Evolutionary conservation across 371 early-diverging fungal species (phyloP), one percentile per base, ranked within the genome.

Genomic region (Quaeritorhiza haematococci): DNA sequence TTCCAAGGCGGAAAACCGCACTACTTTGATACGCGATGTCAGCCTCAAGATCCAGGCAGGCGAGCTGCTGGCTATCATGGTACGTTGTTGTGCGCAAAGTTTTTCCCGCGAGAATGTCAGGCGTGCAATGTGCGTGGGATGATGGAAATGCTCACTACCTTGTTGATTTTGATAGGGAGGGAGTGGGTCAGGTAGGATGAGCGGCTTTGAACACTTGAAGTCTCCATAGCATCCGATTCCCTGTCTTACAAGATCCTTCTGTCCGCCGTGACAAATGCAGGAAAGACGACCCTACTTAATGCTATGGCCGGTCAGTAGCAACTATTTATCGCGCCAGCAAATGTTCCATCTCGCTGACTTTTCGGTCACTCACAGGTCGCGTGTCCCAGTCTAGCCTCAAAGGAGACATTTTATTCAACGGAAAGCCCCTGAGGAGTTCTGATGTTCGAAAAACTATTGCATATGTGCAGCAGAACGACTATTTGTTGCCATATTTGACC

Each of bases 401-500:
- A 3, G 68, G 68, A 1, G 13, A 47, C 33, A 61, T 68, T 23
- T 24, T 27, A 6, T 63, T 61, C 57, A 62, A 69, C 48, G 57
- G 56, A 5, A 43, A 47, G 33, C 21, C 45, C 38, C 58, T 59
- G 2, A 32, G 15, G 15, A 19, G 45, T 17, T 69, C 30, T 53
- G 24, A 49, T 29, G 6, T n/a, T 21, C 55, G 47, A 38, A 69
- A 69, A 1, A 32, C 48, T 13, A 65, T 72, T 3, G 73, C 64
- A 3, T 74, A 71, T 46, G 71, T 74, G 15, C 67, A 69, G 55
- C 74, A 74, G 51, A 57, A 64, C 35, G 73, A 74, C 46, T 58
- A 64, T 30, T 54, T 75, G 0, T 58, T 75, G 41, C 75, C 75
- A 13, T 75, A 58, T 49, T 57, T 75, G 28, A 68, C 75, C 0